phyloP scores from a whole-genome alignment of 805 yeast genomes.

The Pichia kluyveri region DNA sequence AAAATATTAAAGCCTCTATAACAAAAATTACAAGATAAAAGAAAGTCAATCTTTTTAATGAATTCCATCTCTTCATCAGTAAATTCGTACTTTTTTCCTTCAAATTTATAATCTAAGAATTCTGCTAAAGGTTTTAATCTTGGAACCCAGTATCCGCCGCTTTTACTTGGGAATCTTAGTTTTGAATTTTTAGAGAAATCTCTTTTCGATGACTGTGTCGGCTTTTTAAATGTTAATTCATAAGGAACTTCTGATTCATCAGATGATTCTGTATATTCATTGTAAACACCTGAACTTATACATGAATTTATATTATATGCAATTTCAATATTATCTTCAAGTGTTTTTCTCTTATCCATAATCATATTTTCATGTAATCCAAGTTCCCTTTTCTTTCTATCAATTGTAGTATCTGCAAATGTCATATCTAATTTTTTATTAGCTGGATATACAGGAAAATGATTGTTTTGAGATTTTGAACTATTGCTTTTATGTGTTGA shows the following conservation, averaged over 20 bases:
- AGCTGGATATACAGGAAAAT: neutral
- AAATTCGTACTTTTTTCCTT: neutral
- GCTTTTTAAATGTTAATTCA: neutral
- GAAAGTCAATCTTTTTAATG: constrained; percentile 3
- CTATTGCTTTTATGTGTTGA: neutral
- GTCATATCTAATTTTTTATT: neutral
- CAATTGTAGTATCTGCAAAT: neutral
- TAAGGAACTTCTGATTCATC: neutral
- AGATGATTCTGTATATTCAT: neutral
- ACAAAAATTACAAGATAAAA: constrained; percentile 3
- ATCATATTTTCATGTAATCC: neutral
- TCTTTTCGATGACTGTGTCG: neutral
- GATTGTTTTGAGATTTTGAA: neutral
- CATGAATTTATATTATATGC: neutral
- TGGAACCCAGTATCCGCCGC: neutral
- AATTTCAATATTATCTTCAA: neutral
- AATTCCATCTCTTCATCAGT: constrained; percentile 2
- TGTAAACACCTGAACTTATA: neutral
- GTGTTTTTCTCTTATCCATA: neutral
- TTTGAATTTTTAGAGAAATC: neutral
- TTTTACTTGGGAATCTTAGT: neutral
- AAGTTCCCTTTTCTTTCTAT: neutral
- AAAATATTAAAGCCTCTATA: constrained; percentile 1
- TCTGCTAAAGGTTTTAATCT: constrained; percentile 1
- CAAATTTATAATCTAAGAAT: neutral